Conservation (phyloP, 805 yeast genomes). For the Lachancea cidri region DNA sequence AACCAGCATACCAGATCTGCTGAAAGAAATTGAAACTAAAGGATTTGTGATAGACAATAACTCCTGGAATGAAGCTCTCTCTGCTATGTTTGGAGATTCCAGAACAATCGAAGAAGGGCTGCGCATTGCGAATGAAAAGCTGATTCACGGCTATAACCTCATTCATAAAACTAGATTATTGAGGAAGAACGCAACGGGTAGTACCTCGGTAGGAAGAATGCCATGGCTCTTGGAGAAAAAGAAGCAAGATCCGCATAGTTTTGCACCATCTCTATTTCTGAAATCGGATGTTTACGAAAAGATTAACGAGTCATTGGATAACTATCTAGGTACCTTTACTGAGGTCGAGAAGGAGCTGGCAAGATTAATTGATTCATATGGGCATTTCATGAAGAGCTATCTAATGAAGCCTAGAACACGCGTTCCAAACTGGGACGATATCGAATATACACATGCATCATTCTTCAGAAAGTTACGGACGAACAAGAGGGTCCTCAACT, state of each 20-base stretch:
- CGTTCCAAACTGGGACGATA: slow-evolving; percentile 20
- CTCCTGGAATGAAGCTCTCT: slow-evolving; percentile 30
- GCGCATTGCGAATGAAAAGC: slow-evolving; percentile 25
- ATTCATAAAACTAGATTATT: slow-evolving; percentile 26
- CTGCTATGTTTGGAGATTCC: slow-evolving; percentile 23
- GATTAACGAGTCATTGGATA: slow-evolving; percentile 18
- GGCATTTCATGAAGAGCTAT: slow-evolving; percentile 31
- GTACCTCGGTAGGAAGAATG: slow-evolving; percentile 12
- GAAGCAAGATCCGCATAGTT: slow-evolving; percentile 13
- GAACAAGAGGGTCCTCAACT: slow-evolving; percentile 10
- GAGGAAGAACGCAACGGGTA: slow-evolving; percentile 12
- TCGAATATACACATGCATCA: slow-evolving; percentile 16
- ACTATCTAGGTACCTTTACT: slow-evolving; percentile 19
- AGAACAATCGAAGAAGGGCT: slow-evolving; percentile 30
- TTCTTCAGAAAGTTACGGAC: slow-evolving; percentile 18
- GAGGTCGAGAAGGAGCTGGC: slow-evolving; percentile 14
- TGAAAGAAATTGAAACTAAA: slow-evolving; percentile 20
- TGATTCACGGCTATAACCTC: slow-evolving; percentile 36
- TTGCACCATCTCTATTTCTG: slow-evolving; percentile 26
- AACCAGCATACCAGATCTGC: slow-evolving; percentile 16
- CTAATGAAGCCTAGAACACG: slow-evolving; percentile 22
- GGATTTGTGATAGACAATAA: slow-evolving; percentile 30
- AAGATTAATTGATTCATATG: slow-evolving; percentile 23
- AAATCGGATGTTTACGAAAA: slow-evolving; percentile 18
- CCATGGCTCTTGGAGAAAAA: slow-evolving; percentile 23